phyloP scores from a whole-genome alignment of 768 basidiomycete genomes.

The Phanerodontia chrysosporium region DNA sequence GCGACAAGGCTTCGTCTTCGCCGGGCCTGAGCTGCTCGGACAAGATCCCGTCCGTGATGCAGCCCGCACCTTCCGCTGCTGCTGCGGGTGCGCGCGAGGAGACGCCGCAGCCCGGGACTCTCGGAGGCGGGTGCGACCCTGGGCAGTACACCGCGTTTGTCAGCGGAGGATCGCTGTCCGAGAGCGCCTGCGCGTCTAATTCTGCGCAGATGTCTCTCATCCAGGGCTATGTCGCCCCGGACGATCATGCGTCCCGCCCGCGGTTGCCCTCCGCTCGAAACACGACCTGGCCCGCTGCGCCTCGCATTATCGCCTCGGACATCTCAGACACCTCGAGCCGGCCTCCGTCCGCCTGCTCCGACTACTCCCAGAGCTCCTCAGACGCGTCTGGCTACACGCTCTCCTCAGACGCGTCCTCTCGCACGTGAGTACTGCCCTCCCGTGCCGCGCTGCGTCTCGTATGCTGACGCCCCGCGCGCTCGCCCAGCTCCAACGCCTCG shows the following conservation, averaged over 20 bases:
- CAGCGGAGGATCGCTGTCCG: background rate
- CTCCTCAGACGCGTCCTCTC: background rate
- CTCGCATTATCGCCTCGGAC: background rate
- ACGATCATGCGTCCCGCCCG: background rate
- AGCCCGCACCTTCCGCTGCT: background rate
- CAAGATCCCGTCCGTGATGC: background rate
- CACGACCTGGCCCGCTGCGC: background rate
- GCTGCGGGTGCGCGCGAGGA: background rate
- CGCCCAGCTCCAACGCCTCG: background rate
- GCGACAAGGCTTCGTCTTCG: background rate
- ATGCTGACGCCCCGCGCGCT: background rate
- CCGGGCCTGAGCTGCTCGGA: background rate
- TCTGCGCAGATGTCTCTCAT: background rate
- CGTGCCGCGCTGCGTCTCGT: background rate
- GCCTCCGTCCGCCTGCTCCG: background rate
- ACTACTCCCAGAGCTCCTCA: background rate
- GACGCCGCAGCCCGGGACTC: background rate
- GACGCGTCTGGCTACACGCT: background rate
- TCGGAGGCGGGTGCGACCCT: background rate
- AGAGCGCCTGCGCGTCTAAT: background rate
- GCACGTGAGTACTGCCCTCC: background rate
- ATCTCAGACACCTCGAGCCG: background rate
- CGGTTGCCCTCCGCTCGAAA: background rate
- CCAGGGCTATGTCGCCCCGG: background rate
- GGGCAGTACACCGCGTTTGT: background rate